phyloP scores from a whole-genome alignment of 208 protist genomes.

The Kentomonas sorsogonicus region DNA sequence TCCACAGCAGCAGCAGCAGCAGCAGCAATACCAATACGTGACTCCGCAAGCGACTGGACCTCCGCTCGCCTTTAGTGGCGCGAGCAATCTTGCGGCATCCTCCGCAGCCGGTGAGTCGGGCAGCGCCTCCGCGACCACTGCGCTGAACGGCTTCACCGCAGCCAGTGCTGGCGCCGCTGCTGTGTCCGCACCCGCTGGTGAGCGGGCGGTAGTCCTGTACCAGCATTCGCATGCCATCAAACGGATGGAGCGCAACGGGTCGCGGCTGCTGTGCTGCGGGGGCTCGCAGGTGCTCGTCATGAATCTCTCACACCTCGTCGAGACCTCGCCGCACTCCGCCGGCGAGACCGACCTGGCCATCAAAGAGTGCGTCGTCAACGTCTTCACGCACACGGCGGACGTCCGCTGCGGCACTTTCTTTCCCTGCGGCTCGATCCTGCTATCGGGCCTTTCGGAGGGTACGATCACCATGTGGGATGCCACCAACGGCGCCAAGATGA shows the following conservation, averaged over 20 bases:
- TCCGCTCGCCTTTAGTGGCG: too few relatives aligned
- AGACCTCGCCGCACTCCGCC: not conserved
- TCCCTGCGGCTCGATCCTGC: constrained; percentile 60
- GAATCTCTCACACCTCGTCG: constrained; percentile 31
- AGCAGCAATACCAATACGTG: not conserved
- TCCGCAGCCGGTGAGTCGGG: too few relatives aligned
- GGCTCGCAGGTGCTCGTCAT: constrained; percentile 53
- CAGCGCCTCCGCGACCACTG: too few relatives aligned
- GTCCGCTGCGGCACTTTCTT: constrained; percentile 71
- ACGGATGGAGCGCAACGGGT: constrained; percentile 33
- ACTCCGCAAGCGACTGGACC: too few relatives aligned
- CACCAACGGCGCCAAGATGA: constrained; percentile 46
- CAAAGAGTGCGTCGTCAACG: constrained; percentile 29
- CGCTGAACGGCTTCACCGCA: too few relatives aligned
- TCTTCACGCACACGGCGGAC: constrained; percentile 54
- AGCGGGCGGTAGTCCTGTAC: constrained; percentile 27
- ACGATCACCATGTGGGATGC: constrained; percentile 75
- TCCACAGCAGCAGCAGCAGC: not conserved
- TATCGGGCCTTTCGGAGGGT: constrained; percentile 74
- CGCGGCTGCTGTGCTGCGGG: constrained; percentile 65
- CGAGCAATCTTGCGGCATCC: too few relatives aligned
- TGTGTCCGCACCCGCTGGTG: constrained; percentile 6
- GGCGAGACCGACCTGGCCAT: constrained; percentile 2
- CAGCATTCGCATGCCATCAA: constrained; percentile 42
- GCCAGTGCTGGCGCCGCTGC: too few relatives aligned